Evolutionary conservation across 495 filamentous ascomycete genomes (phyloP).

Genomic region (Hypoxylon rickii): DNA sequence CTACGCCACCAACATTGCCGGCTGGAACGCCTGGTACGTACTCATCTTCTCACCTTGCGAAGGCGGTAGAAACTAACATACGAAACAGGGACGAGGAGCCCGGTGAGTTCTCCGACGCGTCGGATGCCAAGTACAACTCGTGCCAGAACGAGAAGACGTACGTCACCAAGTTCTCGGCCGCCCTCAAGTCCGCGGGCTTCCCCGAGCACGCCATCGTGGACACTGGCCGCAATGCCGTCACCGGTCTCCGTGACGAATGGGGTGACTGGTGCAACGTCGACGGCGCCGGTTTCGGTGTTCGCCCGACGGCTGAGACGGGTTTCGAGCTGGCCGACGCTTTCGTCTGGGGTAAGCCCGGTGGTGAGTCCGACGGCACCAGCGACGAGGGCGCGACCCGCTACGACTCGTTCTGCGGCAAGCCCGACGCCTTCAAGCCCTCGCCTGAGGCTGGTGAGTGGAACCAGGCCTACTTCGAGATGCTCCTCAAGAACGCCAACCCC

Average conservation of each 20-base stretch:
- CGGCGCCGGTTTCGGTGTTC: constrained; percentile 74
- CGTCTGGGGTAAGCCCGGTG: constrained; percentile 85
- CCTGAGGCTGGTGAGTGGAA: constrained; percentile 81
- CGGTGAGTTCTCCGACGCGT: constrained; percentile 68
- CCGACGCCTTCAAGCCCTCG: constrained; percentile 65
- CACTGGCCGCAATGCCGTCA: constrained; percentile 68
- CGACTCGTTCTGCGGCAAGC: constrained; percentile 71
- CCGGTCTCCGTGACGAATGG: constrained; percentile 69
- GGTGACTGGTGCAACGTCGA: constrained; percentile 87
- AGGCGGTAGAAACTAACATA: constrained; percentile 42
- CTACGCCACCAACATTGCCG: constrained; percentile 77
- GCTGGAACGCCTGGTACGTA: constrained; percentile 69
- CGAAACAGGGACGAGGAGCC: constrained; percentile 54
- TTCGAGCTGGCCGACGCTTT: constrained; percentile 70
- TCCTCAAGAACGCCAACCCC: constrained; percentile 71
- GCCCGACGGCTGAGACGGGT: constrained; percentile 66
- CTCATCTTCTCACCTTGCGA: constrained; percentile 34
- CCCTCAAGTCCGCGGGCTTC: constrained; percentile 65
- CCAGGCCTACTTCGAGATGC: constrained; percentile 76
- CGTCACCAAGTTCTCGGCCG: constrained; percentile 66
- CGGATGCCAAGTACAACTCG: constrained; percentile 58
- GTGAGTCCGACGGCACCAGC: constrained; percentile 78
- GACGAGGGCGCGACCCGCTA: constrained; percentile 65
- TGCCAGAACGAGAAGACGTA: constrained; percentile 75
- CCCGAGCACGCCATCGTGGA: constrained; percentile 77